Base-by-base conservation (phyloP, 2,329 filamentous ascomycete genomes). In the Tolypocladium paradoxum region DNA sequence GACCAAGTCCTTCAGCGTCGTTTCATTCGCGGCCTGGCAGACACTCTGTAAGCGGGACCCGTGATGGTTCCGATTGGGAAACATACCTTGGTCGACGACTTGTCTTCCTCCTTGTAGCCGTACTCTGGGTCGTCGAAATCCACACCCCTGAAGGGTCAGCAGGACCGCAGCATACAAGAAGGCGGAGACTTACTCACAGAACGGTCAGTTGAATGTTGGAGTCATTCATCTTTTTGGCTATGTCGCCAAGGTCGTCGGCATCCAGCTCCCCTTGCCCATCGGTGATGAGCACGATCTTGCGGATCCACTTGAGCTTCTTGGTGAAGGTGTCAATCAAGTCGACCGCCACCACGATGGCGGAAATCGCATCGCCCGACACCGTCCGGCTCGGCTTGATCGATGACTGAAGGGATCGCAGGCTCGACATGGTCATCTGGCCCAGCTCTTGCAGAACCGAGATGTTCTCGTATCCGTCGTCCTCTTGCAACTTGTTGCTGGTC, bases 101-200 rank as follows among this genome's bases (percentile, higher is more conserved):
- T 99, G 58, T 87, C 81, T 67, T 96, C 90, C 70, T 97, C 92
- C 67, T 95, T 95, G 65, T 89, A 88, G 43, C 91, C 91, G 64
- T 86, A 96, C 2, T 95, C 90, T 1, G 82, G 66, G 66, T 96
- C 90, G 65, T 99, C 90, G 68, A 99, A 97, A 66, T 99, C 93
- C 20, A 95, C 82, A 16, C 93, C 93, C 52, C 87, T 91, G 43
- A 34, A 3, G 24, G 40, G 4, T 7, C 18, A 14, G n/a, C 6
- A n/a, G 5, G n/a, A 35, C 14, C 6, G 31, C n/a, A 33, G 9
- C 43, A 8, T 6, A n/a, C 12, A 34, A 18, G 51, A 4, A 2
- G 22, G n/a, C 7, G 9, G 12, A 22, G 4, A 77, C 86, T 68
- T 68, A 90, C 85, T 68, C 68, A 90, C 85, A 97, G 71, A 12